Evolutionary conservation across 2,329 filamentous ascomycete genomes (phyloP), one percentile per base, ranked within the genome.

Genomic region (Cytospora piceae): DNA sequence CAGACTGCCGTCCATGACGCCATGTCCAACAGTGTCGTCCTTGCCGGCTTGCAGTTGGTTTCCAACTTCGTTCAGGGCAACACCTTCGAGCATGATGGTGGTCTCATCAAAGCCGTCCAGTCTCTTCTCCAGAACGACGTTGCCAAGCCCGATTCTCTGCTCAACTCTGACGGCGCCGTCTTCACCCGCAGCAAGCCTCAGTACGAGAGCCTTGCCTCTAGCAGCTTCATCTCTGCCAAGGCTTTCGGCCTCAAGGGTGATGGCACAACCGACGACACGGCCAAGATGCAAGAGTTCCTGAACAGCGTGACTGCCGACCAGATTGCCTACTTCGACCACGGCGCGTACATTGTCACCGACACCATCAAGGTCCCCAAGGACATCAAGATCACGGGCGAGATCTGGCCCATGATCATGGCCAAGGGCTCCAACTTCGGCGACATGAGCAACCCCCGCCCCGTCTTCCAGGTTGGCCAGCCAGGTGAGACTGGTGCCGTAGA

Each of bases 351-450:
- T 63, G 80, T 94, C 70, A 88, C 85, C 53, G 82, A 86, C 71
- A 94, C 91, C 0, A 79, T 94, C 75, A 84, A 85, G 70, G 83
- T 94, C 11, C 91, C 91, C 65, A 90, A 90, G 81, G 86, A 93
- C 73, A 88, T 94, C 80, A 91, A 89, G 79, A 94, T 98, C 74
- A 92, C 91, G 9, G 94, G 94, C 72, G 93, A 97, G 79, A 88
- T 96, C 74, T 97, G 92, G 92, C 90, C 94, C 3, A 80, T 96
- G 68, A 90, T 98, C 76, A 90, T 97, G 84, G 94, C 92, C 31
- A 86, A 88, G 59, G 94, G 94, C 61, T 74, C 79, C 39, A 83
- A 85, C 69, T 98, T 97, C 82, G 80, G 83, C 69, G 88, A 97
- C 75, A 82, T 89, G 76, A 78, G 81, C 70, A 92, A 93, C 74